Evolutionary conservation across 768 basidiomycete species (phyloP).

Genomic region (Trametes cingulata): DNA sequence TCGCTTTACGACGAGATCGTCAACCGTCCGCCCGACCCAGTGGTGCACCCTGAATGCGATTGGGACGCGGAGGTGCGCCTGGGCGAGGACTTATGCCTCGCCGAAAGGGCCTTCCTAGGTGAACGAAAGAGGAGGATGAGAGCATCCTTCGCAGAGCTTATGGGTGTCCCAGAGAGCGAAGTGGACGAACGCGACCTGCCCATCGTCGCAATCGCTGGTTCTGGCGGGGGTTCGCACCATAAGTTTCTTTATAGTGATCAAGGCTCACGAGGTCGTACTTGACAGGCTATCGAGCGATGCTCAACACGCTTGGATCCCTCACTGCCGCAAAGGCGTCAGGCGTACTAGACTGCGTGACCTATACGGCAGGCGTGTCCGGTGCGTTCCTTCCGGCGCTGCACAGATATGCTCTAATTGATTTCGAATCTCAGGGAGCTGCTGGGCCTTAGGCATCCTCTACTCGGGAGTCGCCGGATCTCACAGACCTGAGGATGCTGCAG

Average conservation of each 20-base stretch:
- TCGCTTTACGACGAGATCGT: constrained; percentile 29
- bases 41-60: constrained; percentile 27
- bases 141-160: constrained; percentile 22
- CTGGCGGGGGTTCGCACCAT: constrained; percentile 31
- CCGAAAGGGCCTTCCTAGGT: constrained; percentile 26
- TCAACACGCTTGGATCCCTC: constrained; percentile 28
- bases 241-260: background rate
- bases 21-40: constrained; percentile 22
- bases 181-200: constrained; percentile 30
- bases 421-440: constrained; percentile 26
- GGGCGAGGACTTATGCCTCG: constrained; percentile 27
- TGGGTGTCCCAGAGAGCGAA: constrained; percentile 25
- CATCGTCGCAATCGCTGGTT: constrained; percentile 30
- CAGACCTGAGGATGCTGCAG: constrained; percentile 10
- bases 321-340: constrained; percentile 22
- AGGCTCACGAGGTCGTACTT: background rate
- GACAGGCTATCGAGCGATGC: constrained; percentile 30
- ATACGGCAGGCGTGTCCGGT: constrained; percentile 32
- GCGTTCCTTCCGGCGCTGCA: background rate
- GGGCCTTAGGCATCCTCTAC: constrained; percentile 29
- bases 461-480: constrained; percentile 27
- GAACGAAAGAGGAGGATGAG: constrained; percentile 25
- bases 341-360: constrained; percentile 25
- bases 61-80: constrained; percentile 32
- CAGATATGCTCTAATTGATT: too few species aligned